Evolutionary conservation across 352 stramenopile species (phyloP), one percentile per base, ranked within the genome.

Genomic region (Peronosclerospora sorghi): DNA sequence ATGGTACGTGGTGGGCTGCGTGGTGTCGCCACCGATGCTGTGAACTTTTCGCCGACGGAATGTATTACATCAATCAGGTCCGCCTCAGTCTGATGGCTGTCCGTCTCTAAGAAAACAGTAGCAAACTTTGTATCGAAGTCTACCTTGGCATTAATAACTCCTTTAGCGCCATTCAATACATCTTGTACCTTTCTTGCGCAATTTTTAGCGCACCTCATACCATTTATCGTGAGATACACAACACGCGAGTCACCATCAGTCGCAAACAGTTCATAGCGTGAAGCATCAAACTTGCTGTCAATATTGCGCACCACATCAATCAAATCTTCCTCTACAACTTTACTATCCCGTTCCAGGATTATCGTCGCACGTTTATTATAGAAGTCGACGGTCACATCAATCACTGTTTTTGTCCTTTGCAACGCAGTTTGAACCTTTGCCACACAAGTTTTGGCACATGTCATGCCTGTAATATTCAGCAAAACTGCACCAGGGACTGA

Each of bases 151-250:
- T 59, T 84, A 19, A 85, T 73, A n/a, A 93, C 80, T 9, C 80
- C 80, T 6, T 59, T 46, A 0, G 61, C 58, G 13, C 59, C 56
- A 36, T 58, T 78, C n/a, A 93, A 41, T n/a, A 73, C 73, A 8
- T 51, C 34, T 35, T 93, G 67, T 5, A 93, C 70, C 45, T 88
- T 93, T 9, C 60, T 60, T 2, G 69, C 76, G 20, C 79, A 91
- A 41, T 86, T 92, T 29, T 60, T 65, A 0, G 68, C 67, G 21
- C 79, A 92, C 32, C 73, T 86, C 79, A 92, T 92, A 20, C 79
- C 76, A 3, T 84, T 41, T 4, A 90, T 58, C 20, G 63, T 71
- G 14, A 92, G 48, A 32, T 84, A 72, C 20, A 93, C 70, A 8
- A 86, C 71, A 12, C 75, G 75, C n/a, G 75, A 84, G 43, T 69